These are phyloP conservation scores for Coemansia sp. DNA, from an alignment of 192 early-diverging fungal species.

Conservation along the genomic window DNA sequence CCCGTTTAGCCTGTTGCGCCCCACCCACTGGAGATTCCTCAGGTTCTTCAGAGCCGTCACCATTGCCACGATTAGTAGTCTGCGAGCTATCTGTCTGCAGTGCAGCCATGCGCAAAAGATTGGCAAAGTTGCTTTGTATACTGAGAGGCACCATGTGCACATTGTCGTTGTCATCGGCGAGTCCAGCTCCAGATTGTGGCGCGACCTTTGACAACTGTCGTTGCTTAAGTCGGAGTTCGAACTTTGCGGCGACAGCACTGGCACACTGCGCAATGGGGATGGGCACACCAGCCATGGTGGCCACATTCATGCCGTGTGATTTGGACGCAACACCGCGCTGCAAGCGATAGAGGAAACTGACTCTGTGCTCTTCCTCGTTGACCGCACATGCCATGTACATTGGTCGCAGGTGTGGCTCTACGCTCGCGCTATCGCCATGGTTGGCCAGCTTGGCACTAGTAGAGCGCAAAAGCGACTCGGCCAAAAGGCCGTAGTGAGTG, in stretches of 20 bases:
- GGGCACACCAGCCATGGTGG: conserved; percentile 94
- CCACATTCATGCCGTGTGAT: conserved; percentile 98
- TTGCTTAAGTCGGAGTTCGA: conserved; percentile 62
- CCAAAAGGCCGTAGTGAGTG: conserved; percentile 94
- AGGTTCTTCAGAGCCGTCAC: neutral
- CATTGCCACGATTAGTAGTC: neutral
- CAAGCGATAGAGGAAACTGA: conserved; percentile 95
- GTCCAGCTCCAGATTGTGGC: neutral
- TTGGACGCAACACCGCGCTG: conserved; percentile 83
- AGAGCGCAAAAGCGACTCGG: conserved; percentile 73
- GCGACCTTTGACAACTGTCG: conserved; percentile 10
- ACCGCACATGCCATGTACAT: conserved; percentile 89
- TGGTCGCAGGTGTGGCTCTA: conserved; percentile 72
- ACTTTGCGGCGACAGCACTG: conserved; percentile 68
- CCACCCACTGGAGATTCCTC: conserved; percentile 39
- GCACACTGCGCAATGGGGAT: conserved; percentile 70
- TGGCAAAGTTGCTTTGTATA: conserved; percentile 57
- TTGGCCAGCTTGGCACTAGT: neutral
- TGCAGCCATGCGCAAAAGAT: conserved; percentile 47
- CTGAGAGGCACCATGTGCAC: conserved; percentile 31
- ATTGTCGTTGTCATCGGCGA: neutral
- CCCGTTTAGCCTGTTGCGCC: conserved; percentile 9
- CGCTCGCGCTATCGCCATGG: conserved; percentile 1
- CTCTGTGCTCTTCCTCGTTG: conserved; percentile 79
- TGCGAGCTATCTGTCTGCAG: conserved; percentile 6